A percentile compares a stretch with the other conserved stretches of the same genome.
phyloP scores from a whole-genome alignment of 2,329 filamentous ascomycete species.

The Curvularia spicifera region DNA sequence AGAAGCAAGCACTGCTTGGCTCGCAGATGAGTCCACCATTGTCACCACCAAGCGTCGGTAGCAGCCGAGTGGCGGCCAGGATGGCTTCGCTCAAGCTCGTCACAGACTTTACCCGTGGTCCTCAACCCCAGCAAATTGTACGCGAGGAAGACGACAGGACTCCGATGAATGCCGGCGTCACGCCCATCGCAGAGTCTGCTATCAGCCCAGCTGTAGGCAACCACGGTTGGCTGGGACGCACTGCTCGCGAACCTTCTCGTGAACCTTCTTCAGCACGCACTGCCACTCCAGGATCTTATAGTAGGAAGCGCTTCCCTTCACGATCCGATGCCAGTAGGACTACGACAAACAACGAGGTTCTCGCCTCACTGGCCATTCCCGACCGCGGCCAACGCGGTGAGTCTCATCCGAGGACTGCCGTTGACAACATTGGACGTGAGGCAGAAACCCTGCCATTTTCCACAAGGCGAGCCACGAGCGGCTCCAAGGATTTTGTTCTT shows the following conservation, averaged over 20 bases:
- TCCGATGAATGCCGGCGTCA: slow-evolving; percentile 80
- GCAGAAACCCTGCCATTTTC: slow-evolving; percentile 52
- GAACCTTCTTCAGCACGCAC: slow-evolving; percentile 58
- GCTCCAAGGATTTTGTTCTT: slow-evolving; percentile 62
- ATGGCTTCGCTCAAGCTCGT: slow-evolving; percentile 87
- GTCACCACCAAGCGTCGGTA: slow-evolving; percentile 70
- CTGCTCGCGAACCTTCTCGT: slow-evolving; percentile 42
- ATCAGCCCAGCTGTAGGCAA: slow-evolving; percentile 67
- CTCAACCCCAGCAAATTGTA: slow-evolving; percentile 65
- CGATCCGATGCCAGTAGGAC: slow-evolving; percentile 41
- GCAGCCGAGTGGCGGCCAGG: slow-evolving; percentile 69
- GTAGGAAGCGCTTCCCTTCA: slow-evolving; percentile 69
- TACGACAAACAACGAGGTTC: slow-evolving; percentile 41
- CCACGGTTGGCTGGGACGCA: slow-evolving; percentile 49
- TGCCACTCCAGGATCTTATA: slow-evolving; percentile 67
- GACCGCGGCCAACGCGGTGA: slow-evolving; percentile 44
- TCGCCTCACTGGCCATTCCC: slow-evolving; percentile 46
- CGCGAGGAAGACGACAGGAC: slow-evolving; percentile 70
- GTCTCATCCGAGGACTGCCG: slow-evolving; percentile 41
- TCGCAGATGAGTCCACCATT: slow-evolving; percentile 70
- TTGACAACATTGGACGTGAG: slow-evolving; percentile 50
- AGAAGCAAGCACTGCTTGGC: slow-evolving; percentile 58
- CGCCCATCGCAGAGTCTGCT: slow-evolving; percentile 76
- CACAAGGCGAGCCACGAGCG: slow-evolving; percentile 53
- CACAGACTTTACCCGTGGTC: slow-evolving; percentile 73